Conservation (phyloP, 1,139 yeast genomes). For the Lodderomyces parapsilosis region DNA sequence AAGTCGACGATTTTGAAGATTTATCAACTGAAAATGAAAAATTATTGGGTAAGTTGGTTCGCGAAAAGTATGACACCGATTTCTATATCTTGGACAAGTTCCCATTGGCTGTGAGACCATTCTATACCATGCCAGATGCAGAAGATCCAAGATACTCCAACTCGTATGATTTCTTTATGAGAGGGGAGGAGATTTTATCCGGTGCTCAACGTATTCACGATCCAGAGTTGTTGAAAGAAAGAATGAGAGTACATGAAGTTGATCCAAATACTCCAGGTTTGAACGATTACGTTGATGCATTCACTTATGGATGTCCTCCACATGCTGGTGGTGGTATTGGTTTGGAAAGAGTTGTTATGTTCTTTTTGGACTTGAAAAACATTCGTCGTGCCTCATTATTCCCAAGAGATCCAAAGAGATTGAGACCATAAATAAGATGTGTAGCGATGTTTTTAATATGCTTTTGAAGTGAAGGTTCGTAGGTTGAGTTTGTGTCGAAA, state of each 20-base stretch:
- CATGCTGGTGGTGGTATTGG: slow-evolving; percentile 99
- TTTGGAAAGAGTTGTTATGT: slow-evolving; percentile 97
- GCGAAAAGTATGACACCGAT: slow-evolving; percentile 94
- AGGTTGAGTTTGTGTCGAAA: not conserved
- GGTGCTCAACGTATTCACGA: slow-evolving; percentile 99
- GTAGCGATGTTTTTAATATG: not conserved
- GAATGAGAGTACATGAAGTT: slow-evolving; percentile 82
- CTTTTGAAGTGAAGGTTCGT: not conserved
- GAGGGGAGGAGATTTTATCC: slow-evolving; percentile 97
- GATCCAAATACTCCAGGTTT: slow-evolving; percentile 81
- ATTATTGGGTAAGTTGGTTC: slow-evolving; percentile 84
- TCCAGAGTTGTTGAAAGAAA: slow-evolving; percentile 72
- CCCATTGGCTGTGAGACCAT: slow-evolving; percentile 95
- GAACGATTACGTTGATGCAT: slow-evolving; percentile 88
- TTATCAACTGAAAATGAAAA: slow-evolving; percentile 93
- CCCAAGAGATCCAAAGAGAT: slow-evolving; percentile 98
- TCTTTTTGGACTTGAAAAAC: slow-evolving; percentile 92
- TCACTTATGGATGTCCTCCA: slow-evolving; percentile 93
- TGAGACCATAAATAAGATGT: slow-evolving; percentile 63
- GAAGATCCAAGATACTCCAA: slow-evolving; percentile 89
- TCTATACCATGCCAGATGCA: slow-evolving; percentile 98
- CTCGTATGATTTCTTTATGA: slow-evolving; percentile 98
- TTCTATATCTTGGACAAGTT: slow-evolving; percentile 97
- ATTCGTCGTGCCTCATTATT: slow-evolving; percentile 95
- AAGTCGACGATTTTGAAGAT: slow-evolving; percentile 84